phyloP scores from a whole-genome alignment of 2,329 filamentous ascomycete genomes.

The Lasiodiplodia sp. region DNA sequence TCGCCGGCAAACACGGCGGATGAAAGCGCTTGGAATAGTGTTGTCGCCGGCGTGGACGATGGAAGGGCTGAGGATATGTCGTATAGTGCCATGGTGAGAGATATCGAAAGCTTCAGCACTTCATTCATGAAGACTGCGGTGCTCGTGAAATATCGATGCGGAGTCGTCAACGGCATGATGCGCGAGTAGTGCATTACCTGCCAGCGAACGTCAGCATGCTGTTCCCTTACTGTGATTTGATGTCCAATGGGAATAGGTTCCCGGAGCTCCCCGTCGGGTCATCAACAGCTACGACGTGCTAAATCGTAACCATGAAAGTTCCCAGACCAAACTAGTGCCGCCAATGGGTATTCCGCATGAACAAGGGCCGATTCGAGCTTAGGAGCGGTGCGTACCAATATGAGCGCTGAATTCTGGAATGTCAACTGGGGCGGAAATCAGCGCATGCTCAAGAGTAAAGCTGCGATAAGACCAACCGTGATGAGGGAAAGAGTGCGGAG shows the following conservation, averaged over 20 bases:
- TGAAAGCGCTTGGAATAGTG: slow-evolving; percentile 80
- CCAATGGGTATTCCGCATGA: neutral
- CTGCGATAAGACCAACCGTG: slow-evolving; percentile 57
- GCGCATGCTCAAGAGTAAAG: slow-evolving; percentile 28
- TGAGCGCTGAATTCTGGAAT: slow-evolving; percentile 80
- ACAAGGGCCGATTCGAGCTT: neutral
- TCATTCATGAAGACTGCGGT: slow-evolving; percentile 95
- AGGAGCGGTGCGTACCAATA: slow-evolving; percentile 62
- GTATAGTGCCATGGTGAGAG: slow-evolving; percentile 84
- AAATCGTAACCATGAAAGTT: slow-evolving; percentile 26
- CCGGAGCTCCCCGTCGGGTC: slow-evolving; percentile 19
- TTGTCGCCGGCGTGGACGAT: slow-evolving; percentile 79
- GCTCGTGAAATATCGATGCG: slow-evolving; percentile 89
- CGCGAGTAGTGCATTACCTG: slow-evolving; percentile 94
- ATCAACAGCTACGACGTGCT: slow-evolving; percentile 30
- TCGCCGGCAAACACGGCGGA: slow-evolving; percentile 85
- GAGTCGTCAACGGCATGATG: slow-evolving; percentile 83
- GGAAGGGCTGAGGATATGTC: slow-evolving; percentile 81
- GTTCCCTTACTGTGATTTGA: neutral
- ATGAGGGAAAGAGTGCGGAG: slow-evolving; percentile 74
- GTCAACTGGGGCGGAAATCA: slow-evolving; percentile 65
- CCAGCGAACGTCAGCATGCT: slow-evolving; percentile 19
- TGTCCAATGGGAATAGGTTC: neutral
- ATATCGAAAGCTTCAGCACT: slow-evolving; percentile 86
- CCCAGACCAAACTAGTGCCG: neutral